Evolutionary conservation across 73 alveolate species (phyloP), one percentile per base, ranked within the genome.

Genomic region (Paramecium octaurelia): DNA sequence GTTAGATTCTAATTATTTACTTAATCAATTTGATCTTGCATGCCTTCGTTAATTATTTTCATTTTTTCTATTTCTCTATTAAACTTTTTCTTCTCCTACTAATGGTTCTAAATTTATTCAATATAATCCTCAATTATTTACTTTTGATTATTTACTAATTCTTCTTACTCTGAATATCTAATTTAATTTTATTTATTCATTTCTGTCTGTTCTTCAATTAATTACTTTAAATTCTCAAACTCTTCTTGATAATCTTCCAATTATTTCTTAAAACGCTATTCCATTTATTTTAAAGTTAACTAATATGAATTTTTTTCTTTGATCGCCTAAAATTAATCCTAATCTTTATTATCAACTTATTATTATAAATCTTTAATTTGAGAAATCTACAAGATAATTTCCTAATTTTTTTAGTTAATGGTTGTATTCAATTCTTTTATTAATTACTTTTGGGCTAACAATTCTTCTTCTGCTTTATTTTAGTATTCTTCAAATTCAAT

Each of bases 41-140:
- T 20, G 9, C 75, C 75, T n/a, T 80, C 91, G 44, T 42, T 44
- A 2, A 48, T 80, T 18, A 80, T 44, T 80, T 80, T 80, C 36
- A 44, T 8, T 48, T 80, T 80, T 44, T 80, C 91, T 0, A 80
- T 11, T 44, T 80, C 91, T 80, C 91, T 80, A 20, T 40, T 23
- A 8, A 8, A 48, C 10, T 44, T 43, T 80, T 46, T 80, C 73
- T 80, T 80, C 21, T 80, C 91, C 5, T 80, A 42, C 9, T 21
- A 23, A 42, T 80, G 73, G 20, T 42, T 44, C 10, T 40, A 48
- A 10, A 80, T 21, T 80, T 80, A 80, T 24, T 80, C 91, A 12
- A 80, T 80, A 48, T 80, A 80, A 80, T 80, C 91, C 6, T 80
- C 91, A 43, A 80, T 80, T 24, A 80, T 46, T 80, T 80, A 43